Percentiles rank a stretch among this genome's conserved stretches.
Conservation (phyloP, 2,329 filamentous ascomycete genomes). For the Diaporthe citriasiana region DNA sequence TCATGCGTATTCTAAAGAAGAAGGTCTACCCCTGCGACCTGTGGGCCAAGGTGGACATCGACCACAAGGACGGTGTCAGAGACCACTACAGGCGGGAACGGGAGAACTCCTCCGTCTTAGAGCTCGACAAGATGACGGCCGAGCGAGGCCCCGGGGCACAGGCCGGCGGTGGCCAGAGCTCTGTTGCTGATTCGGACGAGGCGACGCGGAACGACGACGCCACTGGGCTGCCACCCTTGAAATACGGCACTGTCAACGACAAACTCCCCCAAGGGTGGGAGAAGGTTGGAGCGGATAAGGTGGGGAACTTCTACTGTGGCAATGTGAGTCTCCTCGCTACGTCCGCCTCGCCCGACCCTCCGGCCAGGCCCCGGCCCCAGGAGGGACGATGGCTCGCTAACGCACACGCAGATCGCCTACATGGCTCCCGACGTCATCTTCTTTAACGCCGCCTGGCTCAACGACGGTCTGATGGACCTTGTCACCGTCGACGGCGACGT, state of each 20-base stretch:
- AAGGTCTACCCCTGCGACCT: constrained; percentile 91
- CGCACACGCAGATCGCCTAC: constrained; percentile 77
- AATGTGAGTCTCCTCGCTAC: constrained; percentile 71
- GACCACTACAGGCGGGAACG: constrained; percentile 74
- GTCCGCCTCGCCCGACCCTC: neutral
- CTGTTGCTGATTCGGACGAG: constrained; percentile 34
- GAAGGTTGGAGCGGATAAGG: constrained; percentile 77
- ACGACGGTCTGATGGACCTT: constrained; percentile 89
- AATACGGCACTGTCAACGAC: constrained; percentile 85
- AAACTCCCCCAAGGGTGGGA: constrained; percentile 84
- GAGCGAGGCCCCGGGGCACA: constrained; percentile 45
- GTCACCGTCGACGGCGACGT: constrained; percentile 85
- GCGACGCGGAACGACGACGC: constrained; percentile 50
- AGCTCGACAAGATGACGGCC: constrained; percentile 37
- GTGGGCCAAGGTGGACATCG: constrained; percentile 85
- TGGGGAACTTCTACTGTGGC: constrained; percentile 94
- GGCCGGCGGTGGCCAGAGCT: constrained; percentile 8
- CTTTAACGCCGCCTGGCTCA: constrained; percentile 85
- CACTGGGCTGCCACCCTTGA: constrained; percentile 77
- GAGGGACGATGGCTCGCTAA: neutral
- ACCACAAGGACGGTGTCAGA: constrained; percentile 80
- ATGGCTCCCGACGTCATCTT: constrained; percentile 91
- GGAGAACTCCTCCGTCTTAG: constrained; percentile 32
- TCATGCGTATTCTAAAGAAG: constrained; percentile 81
- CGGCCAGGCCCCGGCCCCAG: neutral